Percentiles rank a stretch among this genome's conserved stretches.
phyloP scores from a whole-genome alignment of 2,329 filamentous ascomycete species.

The Fusarium udum region DNA sequence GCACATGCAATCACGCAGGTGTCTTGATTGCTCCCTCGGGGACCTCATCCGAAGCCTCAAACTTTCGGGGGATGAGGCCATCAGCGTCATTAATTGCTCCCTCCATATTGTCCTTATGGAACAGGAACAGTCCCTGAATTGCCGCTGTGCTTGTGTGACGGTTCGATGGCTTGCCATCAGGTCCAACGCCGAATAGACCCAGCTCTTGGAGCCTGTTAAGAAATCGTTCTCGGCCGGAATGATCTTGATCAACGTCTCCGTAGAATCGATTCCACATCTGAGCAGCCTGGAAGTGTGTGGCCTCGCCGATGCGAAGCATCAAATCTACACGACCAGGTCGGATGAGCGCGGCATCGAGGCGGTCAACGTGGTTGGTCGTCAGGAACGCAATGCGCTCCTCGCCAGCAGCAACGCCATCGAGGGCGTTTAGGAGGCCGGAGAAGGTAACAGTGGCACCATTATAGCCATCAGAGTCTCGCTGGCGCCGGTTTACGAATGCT shows the following conservation, averaged over 20 bases:
- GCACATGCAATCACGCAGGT: conserved; percentile 45
- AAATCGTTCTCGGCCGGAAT: conserved; percentile 73
- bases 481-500: conserved; percentile 83
- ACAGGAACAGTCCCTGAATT: conserved; percentile 92
- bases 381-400: conserved; percentile 94
- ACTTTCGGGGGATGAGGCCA: conserved; percentile 66
- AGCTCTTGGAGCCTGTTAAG: conserved; percentile 74
- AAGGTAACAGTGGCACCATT: conserved; percentile 91
- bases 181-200: conserved; percentile 71
- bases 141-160: conserved; percentile 84
- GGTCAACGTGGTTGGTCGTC: conserved; percentile 93
- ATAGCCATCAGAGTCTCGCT: conserved; percentile 83
- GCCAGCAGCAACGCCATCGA: conserved; percentile 92
- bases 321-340: conserved; percentile 93
- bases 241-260: conserved; percentile 76
- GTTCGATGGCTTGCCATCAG: conserved; percentile 57
- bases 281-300: conserved; percentile 83
- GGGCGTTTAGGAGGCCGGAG: conserved; percentile 84
- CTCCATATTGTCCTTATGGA: conserved; percentile 90
- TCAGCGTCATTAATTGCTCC: conserved; percentile 86
- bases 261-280: conserved; percentile 97
- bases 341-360: conserved; percentile 87
- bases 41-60: conserved; percentile 58
- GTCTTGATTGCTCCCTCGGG: conserved; percentile 54
- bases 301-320: conserved; percentile 89